These are phyloP conservation scores for Falciphora oryzae DNA, from an alignment of 2,329 filamentous ascomycete species.

Conservation along the genomic window DNA sequence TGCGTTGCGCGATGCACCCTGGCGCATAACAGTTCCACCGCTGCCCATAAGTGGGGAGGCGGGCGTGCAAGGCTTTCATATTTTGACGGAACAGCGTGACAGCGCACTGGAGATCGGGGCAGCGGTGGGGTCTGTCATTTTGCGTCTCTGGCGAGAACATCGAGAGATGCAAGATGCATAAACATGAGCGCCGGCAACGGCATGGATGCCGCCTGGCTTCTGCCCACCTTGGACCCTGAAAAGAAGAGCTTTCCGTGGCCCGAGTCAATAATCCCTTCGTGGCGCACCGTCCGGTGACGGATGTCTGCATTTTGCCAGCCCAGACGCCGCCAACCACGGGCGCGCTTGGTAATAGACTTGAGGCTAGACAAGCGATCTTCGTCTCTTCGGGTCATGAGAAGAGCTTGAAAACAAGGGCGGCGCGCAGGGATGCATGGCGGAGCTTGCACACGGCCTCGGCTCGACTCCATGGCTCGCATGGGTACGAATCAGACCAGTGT, in stretches of 20 bases:
- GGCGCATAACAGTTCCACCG: neutral
- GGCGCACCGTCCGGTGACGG: neutral
- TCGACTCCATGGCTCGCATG: neutral
- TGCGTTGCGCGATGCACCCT: neutral
- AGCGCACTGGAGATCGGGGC: neutral
- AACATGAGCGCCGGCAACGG: neutral
- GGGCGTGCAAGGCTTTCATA: neutral
- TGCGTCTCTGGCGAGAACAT: neutral
- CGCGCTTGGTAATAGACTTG: neutral
- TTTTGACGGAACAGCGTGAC: neutral
- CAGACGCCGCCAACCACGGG: neutral
- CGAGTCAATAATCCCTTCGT: neutral
- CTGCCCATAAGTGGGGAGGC: neutral
- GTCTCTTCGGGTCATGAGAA: neutral
- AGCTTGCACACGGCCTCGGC: neutral
- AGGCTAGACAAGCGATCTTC: neutral
- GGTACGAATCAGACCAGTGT: neutral
- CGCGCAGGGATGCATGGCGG: neutral
- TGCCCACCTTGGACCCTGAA: neutral
- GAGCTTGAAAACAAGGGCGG: neutral
- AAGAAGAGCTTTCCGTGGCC: neutral
- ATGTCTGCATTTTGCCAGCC: neutral
- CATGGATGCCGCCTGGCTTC: too few species aligned
- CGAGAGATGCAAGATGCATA: neutral
- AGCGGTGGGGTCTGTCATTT: neutral